Base-by-base conservation (phyloP, 306 rosid species). In the Rosa multiflora region DNA sequence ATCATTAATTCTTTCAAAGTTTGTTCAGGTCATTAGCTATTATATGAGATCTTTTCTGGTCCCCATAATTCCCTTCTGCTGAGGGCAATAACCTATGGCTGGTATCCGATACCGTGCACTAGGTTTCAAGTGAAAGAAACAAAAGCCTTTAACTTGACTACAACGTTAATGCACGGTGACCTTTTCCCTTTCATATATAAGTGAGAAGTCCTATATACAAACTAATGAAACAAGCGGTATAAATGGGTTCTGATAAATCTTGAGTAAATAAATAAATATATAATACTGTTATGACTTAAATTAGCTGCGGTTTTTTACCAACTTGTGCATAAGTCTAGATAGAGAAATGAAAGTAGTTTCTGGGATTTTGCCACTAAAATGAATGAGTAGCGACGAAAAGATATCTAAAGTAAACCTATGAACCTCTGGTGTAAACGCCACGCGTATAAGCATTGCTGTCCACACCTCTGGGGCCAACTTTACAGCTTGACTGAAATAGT, bases 391-490 rank as follows among this genome's bases (percentile, higher is more conserved):
- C 58, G 92, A 91, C 48, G 92, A 91, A 85, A 91, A 47, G 62
- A 89, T 63, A 82, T 93, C 98, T 20, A 86, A 21, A 53, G 87
- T 80, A 88, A 95, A 95, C 63, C 58, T 85, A 85, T 88, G 97
- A 82, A 87, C 93, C 85, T 93, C 97, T 11, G 94, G 94, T 83
- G 83, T 93, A 69, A 80, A 74, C 13, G 90, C 82, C 93, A 93
- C 81, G 61, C 98, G 96, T 67, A 89, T 49, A 55, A 95, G 83
- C 99, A 95, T 93, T 26, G 90, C 76, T 23, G 89, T 83, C 99
- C 99, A 95, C 67, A 89, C 92, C 64, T 44, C 91, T 0, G 97
- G 98, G 39, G 98, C 99, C 82, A 93, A 77, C 82, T 80, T 88
- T 63, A 91, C 86, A 68, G 97, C 98, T 42, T 76, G 90, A 56